These are phyloP conservation scores for Aspergillus candidus DNA, from an alignment of 2,329 filamentous ascomycete genomes.

Conservation along the genomic window DNA sequence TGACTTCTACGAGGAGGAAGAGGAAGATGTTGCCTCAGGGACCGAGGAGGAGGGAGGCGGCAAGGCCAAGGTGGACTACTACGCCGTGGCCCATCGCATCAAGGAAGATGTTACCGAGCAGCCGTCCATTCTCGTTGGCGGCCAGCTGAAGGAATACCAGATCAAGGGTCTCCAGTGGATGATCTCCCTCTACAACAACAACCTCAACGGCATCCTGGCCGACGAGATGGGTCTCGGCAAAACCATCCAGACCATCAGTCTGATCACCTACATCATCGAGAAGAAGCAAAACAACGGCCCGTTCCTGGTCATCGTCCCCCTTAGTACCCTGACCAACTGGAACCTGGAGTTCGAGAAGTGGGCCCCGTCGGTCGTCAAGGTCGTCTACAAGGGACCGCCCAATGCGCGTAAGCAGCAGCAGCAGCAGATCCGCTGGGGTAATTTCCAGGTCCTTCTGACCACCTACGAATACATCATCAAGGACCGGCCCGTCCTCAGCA, in stretches of 20 bases:
- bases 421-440: constrained; percentile 85
- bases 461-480: constrained; percentile 99
- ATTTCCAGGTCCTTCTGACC: constrained; percentile 93
- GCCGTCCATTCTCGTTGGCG: constrained; percentile 80
- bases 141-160: constrained; percentile 93
- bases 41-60: constrained; percentile 57
- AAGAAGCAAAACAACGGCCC: constrained; percentile 87
- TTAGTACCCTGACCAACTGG: constrained; percentile 98
- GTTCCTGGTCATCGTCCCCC: constrained; percentile 91
- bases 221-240: constrained; percentile 99
- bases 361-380: constrained; percentile 77
- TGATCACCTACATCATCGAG: constrained; percentile 96
- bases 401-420: constrained; percentile 82
- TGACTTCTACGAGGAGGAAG: constrained; percentile 52
- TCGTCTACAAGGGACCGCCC: constrained; percentile 96
- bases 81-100: constrained; percentile 92
- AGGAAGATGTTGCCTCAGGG: constrained; percentile 62
- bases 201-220: constrained; percentile 94
- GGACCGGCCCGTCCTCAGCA: constrained; percentile 87
- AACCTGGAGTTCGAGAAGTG: constrained; percentile 98
- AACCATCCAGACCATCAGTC: constrained; percentile 96
- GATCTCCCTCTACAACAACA: constrained; percentile 99
- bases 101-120: constrained; percentile 86
- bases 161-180: constrained; percentile 99
- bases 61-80: constrained; percentile 87